Conservation (phyloP, 495 filamentous ascomycete species). For the Clavariopsis aquatica region DNA sequence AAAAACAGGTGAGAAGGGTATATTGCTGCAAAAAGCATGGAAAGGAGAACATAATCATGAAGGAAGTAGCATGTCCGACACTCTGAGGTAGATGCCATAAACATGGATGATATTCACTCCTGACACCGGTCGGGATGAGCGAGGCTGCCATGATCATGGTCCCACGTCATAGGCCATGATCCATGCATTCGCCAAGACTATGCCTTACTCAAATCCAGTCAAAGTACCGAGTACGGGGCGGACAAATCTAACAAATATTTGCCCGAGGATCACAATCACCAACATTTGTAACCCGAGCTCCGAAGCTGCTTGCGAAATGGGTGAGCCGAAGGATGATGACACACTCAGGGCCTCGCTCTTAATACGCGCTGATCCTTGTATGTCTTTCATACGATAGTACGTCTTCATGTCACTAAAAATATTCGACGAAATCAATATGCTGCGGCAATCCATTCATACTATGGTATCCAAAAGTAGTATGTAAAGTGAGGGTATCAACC, state of each 20-base stretch:
- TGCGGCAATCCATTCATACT: no score
- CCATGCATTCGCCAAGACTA: background rate
- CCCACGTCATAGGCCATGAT: background rate
- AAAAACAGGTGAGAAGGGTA: constrained; percentile 9
- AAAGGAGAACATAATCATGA: background rate
- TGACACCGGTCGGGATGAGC: background rate
- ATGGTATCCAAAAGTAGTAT: background rate
- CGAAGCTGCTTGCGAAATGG: background rate
- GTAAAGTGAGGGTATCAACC: background rate
- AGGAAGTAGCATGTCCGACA: background rate
- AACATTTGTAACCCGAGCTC: background rate
- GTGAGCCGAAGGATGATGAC: background rate
- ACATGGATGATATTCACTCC: constrained; percentile 1
- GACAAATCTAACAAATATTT: background rate
- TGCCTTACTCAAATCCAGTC: no score
- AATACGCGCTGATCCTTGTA: no score
- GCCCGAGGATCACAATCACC: background rate
- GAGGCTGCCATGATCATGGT: background rate
- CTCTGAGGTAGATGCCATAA: background rate
- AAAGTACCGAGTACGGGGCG: background rate
- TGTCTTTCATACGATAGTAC: no score
- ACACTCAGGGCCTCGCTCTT: background rate
- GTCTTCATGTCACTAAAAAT: no score
- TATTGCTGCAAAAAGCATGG: background rate
- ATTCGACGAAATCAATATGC: no score